phyloP scores from a whole-genome alignment of 768 basidiomycete genomes.

The Punctularia strigosozonata region DNA sequence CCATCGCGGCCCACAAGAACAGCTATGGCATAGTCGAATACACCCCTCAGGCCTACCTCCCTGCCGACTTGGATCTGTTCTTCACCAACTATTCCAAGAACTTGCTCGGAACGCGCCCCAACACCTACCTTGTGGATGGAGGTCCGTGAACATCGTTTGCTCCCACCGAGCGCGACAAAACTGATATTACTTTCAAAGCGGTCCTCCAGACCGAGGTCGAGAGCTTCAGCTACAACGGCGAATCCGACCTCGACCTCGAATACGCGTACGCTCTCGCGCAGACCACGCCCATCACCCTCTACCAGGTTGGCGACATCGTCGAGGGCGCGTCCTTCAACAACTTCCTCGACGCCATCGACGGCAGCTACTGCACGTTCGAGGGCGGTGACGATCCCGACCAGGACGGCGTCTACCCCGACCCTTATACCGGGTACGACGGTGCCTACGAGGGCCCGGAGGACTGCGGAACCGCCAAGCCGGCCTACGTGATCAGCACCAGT shows the following conservation, averaged over 20 bases:
- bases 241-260: conserved; percentile 20
- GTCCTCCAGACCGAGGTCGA: conserved; percentile 15
- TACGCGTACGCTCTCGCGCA: conserved; percentile 20
- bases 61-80: conserved; percentile 34
- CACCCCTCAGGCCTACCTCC: conserved; percentile 35
- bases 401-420: conserved; percentile 18
- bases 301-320: conserved; percentile 19
- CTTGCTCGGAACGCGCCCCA: conserved; percentile 18
- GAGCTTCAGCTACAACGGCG: conserved; percentile 12
- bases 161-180: background rate
- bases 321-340: conserved; percentile 21
- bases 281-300: conserved; percentile 18
- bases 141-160: conserved; percentile 11
- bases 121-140: conserved; percentile 22
- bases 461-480: conserved; percentile 23
- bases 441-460: conserved; percentile 15
- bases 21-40: conserved; percentile 39
- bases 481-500: conserved; percentile 29
- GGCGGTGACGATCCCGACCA: conserved; percentile 20
- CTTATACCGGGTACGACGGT: conserved; percentile 9
- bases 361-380: conserved; percentile 22
- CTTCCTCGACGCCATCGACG: conserved; percentile 24
- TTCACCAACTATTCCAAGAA: conserved; percentile 20
- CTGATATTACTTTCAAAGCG: conserved; percentile 9
- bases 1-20: conserved; percentile 12